Evolutionary conservation across 306 rosid species (phyloP), one percentile per base, ranked within the genome.

Genomic region (Fagus sylvatica): DNA sequence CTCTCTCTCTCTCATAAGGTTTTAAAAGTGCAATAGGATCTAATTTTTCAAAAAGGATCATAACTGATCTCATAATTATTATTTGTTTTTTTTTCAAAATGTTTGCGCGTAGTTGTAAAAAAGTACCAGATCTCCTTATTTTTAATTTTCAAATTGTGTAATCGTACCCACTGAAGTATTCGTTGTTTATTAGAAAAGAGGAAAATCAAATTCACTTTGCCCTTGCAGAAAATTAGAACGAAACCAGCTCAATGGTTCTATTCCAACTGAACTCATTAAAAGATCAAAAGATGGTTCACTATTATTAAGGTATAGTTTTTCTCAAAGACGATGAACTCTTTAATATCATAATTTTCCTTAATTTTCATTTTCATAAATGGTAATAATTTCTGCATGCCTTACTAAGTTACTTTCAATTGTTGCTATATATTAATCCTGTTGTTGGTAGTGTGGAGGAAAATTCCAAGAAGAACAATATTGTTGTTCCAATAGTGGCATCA

Each of bases 141-240:
- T n/a, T n/a, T n/a, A n/a, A n/a, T n/a, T n/a, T n/a, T n/a, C n/a
- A n/a, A n/a, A 7, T 10, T 10, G 43, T 40, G 43, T 6, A 40
- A 1, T 40, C 7, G 43, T 0, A 40, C 43, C 8, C 43, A 40
- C 43, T 6, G 7, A 6, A 43, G 0, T 9, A 3, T 43, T 10
- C 10, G 0, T 67, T 7, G 19, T 2, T 60, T 1, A 4, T 36
- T 13, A 40, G 3, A 32, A 33, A 49, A 28, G 15, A 65, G 61
- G 16, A 68, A 54, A 17, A 6, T 51, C 77, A 74, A 55, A 34
- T 69, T 76, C 17, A n/a, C 48, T 41, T 36, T 80, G 17, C 55
- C 68, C 83, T 75, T 15, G 34, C 82, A 90, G 92, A 83, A 90
- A 90, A 64, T 81, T 90, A 74, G 81, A 55, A 40, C 76, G 77